Percentiles rank a stretch among this genome's conserved stretches.
These are phyloP conservation scores for Astrephomene gubernaculifera DNA, from an alignment of 139 green algal genomes.

Conservation along the genomic window DNA sequence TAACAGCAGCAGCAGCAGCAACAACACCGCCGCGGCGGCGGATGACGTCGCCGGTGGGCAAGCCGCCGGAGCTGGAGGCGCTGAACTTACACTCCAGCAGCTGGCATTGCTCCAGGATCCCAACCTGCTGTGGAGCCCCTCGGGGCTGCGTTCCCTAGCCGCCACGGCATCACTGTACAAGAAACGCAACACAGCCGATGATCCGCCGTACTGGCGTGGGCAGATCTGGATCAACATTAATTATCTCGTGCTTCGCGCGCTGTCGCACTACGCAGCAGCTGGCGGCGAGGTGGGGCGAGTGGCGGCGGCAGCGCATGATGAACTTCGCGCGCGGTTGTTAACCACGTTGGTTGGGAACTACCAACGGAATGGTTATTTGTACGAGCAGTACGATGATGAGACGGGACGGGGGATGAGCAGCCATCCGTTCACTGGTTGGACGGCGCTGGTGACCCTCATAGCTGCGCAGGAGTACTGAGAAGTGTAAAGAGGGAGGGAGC, in stretches of 20 bases:
- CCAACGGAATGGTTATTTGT: slow-evolving; percentile 81
- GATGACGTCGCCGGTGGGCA: slow-evolving; percentile 15
- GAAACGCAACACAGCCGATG: slow-evolving; percentile 90
- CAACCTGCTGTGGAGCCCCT: slow-evolving; percentile 80
- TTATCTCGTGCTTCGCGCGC: slow-evolving; percentile 82
- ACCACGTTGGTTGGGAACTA: slow-evolving; percentile 83
- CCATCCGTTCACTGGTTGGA: slow-evolving; percentile 97
- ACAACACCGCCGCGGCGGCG: neutral
- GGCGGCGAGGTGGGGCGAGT: slow-evolving; percentile 12
- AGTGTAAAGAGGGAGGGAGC: too few species aligned
- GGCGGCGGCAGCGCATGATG: slow-evolving; percentile 54
- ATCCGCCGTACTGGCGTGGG: slow-evolving; percentile 94
- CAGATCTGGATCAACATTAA: slow-evolving; percentile 97
- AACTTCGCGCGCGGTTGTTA: slow-evolving; percentile 77
- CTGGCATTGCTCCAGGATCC: slow-evolving; percentile 72
- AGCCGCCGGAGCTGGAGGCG: neutral
- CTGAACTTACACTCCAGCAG: slow-evolving; percentile 45
- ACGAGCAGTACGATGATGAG: slow-evolving; percentile 90
- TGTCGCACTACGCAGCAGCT: slow-evolving; percentile 56
- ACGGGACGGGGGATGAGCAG: slow-evolving; percentile 81
- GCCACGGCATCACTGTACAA: slow-evolving; percentile 75
- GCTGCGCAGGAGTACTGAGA: slow-evolving; percentile 62
- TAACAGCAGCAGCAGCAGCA: neutral
- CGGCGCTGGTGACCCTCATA: slow-evolving; percentile 87
- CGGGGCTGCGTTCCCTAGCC: slow-evolving; percentile 79